These are phyloP conservation scores for Penicillium coprophilum DNA, from an alignment of 495 filamentous ascomycete genomes.

Conservation along the genomic window DNA sequence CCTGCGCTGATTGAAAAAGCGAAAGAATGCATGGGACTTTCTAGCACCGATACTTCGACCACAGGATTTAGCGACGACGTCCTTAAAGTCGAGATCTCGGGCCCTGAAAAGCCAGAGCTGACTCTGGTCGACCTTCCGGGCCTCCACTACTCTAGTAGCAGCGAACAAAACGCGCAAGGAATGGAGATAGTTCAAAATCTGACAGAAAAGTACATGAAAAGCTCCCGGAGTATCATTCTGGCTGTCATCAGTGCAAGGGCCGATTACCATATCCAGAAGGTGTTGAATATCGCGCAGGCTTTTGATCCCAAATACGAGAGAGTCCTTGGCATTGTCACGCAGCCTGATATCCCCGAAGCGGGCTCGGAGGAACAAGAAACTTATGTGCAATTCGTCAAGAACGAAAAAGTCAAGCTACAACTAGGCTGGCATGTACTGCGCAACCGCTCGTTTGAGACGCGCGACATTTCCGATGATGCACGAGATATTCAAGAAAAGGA, in stretches of 20 bases:
- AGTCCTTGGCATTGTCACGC: conserved; percentile 54
- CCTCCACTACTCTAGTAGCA: conserved; percentile 49
- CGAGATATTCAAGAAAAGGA: conserved; percentile 31
- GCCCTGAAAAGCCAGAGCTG: conserved; percentile 60
- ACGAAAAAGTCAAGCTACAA: conserved; percentile 59
- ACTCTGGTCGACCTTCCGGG: conserved; percentile 68
- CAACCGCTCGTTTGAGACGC: conserved; percentile 53
- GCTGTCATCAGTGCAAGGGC: conserved; percentile 58
- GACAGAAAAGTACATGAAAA: conserved; percentile 57
- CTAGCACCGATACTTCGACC: not conserved
- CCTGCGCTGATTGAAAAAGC: conserved; percentile 47
- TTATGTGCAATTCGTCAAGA: conserved; percentile 57
- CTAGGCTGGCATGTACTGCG: conserved; percentile 71
- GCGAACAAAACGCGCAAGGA: conserved; percentile 26
- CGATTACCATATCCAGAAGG: conserved; percentile 50
- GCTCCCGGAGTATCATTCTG: conserved; percentile 59
- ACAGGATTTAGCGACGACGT: conserved; percentile 59
- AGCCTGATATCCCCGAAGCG: conserved; percentile 38
- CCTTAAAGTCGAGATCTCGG: conserved; percentile 61
- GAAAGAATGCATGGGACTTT: conserved; percentile 51
- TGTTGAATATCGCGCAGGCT: conserved; percentile 30
- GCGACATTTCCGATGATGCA: conserved; percentile 20
- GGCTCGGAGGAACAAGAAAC: conserved; percentile 41
- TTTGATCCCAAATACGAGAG: conserved; percentile 33
- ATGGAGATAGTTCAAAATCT: conserved; percentile 52